Base-by-base conservation (phyloP, 805 yeast species). In the Metschnikowia borealis region DNA sequence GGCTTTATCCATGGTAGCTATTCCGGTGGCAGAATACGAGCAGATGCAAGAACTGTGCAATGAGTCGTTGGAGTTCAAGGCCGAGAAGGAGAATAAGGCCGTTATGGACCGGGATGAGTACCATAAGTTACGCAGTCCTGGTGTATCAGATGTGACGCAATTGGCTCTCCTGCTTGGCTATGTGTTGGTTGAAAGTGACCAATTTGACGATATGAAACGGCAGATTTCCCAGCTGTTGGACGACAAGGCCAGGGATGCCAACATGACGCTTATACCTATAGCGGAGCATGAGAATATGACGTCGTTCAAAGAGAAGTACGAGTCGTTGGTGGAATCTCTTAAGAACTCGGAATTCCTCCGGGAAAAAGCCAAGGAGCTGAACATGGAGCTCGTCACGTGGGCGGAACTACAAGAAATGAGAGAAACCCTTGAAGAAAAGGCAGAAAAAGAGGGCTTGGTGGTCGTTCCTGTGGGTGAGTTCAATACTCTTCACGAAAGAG, bases 391-490 rank as follows among this genome's bases (percentile, higher is more conserved):
- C 5, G 43, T 58, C 15, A 54, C 49, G n/a, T 32, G 31, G 14
- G 53, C 40, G 0, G 59, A 55, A 7, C 50, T 62, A 7, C 46
- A 49, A 2, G 44, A 41, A 3, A 47, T 65, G 38, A 50, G 49
- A n/a, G 40, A 54, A 15, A 29, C 50, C 20, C 34, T 61, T 3
- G 52, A 52, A 13, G 59, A 59, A 6, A 53, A 53, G 33, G 66
- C 68, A 1, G 52, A 52, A 3, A 53, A 53, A n/a, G 52, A 21
- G 1, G 57, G 56, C 6, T 46, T 54, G 47, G 54, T 52, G 29
- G 52, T 54, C 6, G 34, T 57, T 13, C 50, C 59, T 2, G 50
- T 52, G 31, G 55, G 40, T 2, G 60, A 56, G n/a, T 49, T 52
- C 35, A 43, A 34, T n/a, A 41, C 38, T 13, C 48, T 57, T 14